phyloP scores from a whole-genome alignment of 768 basidiomycete genomes.

The Mycena rebaudengoi region DNA sequence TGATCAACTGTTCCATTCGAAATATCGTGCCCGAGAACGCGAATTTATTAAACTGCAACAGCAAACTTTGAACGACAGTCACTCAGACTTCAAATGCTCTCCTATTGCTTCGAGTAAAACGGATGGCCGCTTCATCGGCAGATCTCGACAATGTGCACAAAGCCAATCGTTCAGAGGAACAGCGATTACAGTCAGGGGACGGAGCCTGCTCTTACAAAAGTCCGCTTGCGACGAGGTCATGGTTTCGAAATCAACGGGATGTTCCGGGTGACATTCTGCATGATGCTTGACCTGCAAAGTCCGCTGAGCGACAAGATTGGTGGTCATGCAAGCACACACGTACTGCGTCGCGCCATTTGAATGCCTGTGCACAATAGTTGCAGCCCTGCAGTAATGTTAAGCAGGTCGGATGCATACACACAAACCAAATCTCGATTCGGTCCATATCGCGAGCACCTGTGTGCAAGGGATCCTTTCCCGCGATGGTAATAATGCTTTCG shows the following conservation, averaged over 20 bases:
- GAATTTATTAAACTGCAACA: neutral
- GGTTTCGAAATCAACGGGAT: neutral
- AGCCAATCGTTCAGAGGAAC: constrained; percentile 1
- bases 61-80: neutral
- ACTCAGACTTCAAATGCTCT: constrained; percentile 6
- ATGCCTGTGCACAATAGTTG: neutral
- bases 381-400: neutral
- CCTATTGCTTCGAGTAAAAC: neutral
- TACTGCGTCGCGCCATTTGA: constrained; percentile 7
- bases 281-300: constrained; percentile 9
- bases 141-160: constrained; percentile 9
- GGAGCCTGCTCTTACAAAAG: neutral
- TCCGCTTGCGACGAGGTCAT: neutral
- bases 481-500: neutral
- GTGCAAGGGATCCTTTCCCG: neutral
- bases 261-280: neutral
- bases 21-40: neutral
- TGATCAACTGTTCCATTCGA: neutral
- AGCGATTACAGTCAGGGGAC: neutral
- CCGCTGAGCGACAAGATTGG: neutral
- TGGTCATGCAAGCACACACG: neutral
- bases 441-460: constrained; percentile 3
- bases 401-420: neutral
- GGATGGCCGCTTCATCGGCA: neutral
- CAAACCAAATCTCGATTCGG: constrained; percentile 7